Base-by-base conservation (phyloP, 345 rosid species). In the Syzygium aromaticum region DNA sequence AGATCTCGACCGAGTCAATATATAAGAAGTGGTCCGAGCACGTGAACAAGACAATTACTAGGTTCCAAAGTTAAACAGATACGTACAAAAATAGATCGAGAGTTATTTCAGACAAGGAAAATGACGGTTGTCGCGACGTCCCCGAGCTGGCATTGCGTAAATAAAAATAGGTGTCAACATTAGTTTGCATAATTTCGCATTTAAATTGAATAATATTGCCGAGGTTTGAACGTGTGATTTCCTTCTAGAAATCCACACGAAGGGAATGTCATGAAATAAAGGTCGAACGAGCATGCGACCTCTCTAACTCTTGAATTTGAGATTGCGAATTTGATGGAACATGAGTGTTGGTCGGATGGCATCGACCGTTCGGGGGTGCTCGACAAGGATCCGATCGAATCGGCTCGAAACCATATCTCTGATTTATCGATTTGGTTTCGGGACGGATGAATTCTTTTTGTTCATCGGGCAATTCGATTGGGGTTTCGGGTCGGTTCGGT, bases 221-320 rank as follows among this genome's bases (percentile, higher is more conserved):
- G 2, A 16, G 67, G 25, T n/a, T n/a, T 61, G 3, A n/a, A 61
- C n/a, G 15, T 13, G 19, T n/a, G 33, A n/a, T 61, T 61, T 17
- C 33, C 17, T n/a, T n/a, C n/a, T 61, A 61, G 33, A n/a, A n/a
- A n/a, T 61, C 14, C 15, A 8, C 73, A 7, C 28, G 73, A 61
- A 7, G 7, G 3, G 1, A n/a, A 13, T 6, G 1, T n/a, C 27
- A 0, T 1, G 7, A 61, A n/a, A 61, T n/a, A 13, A n/a, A 0
- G 3, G n/a, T 61, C 9, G 15, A 61, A 30, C 0, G 0, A 11
- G 64, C 23, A 43, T 43, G 46, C 46, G 46, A 43, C 46, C 46
- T 43, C 46, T 43, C 46, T n/a, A 6, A 6, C 46, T 43, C 46
- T 43, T 6, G 46, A 43, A 43, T 43, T 43, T 27, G 2, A 27